Conservation (phyloP, 768 basidiomycete genomes). For the Mrakia hoshinonis region DNA sequence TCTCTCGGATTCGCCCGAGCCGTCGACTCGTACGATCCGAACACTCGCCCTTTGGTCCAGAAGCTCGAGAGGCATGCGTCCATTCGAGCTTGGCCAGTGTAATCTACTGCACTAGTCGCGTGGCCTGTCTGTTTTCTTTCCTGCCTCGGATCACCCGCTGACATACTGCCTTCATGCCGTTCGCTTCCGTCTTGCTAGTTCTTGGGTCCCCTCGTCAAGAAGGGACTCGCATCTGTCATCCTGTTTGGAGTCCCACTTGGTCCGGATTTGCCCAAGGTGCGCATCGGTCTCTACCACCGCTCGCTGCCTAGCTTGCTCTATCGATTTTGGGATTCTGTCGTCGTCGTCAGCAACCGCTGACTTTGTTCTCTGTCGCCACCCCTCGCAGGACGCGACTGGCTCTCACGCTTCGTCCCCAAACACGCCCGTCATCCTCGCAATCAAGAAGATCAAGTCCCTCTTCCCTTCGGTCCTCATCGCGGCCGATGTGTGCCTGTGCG, state of each 20-base stretch:
- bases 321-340: not conserved
- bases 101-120: no score
- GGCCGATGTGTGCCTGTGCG: conserved; percentile 96
- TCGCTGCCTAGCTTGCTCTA: not conserved
- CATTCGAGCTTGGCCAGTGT: no score
- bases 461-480: conserved; percentile 85
- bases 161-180: not conserved
- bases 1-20: no score
- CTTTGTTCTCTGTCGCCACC: no score
- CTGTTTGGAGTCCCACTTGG: conserved; percentile 80
- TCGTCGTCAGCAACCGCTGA: no score
- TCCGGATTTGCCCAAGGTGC: conserved; percentile 59
- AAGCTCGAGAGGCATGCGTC: no score
- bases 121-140: no score
- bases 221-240: conserved; percentile 84
- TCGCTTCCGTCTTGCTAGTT: conserved; percentile 43
- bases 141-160: no score
- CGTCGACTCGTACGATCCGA: no score
- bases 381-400: conserved; percentile 62
- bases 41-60: no score
- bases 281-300: conserved; percentile 21
- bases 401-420: conserved; percentile 79
- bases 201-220: conserved; percentile 73
- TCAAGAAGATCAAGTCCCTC: conserved; percentile 61
- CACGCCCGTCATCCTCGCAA: conserved; percentile 91